Conservation (phyloP, 768 basidiomycete species). For the Paxillus rubicundulus region DNA sequence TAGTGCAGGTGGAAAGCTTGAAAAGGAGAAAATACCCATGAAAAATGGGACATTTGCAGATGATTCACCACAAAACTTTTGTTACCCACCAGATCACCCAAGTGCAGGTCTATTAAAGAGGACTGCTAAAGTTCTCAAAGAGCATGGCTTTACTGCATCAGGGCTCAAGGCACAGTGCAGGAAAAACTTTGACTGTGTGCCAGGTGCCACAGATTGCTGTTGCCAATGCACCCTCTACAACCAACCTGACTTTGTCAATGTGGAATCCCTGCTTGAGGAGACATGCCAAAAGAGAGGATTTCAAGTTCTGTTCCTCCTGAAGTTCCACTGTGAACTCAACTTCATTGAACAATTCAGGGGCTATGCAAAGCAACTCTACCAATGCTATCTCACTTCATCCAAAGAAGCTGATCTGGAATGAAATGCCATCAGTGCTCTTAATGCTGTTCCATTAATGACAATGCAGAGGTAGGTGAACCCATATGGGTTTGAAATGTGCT, state of each 20-base stretch:
- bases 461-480: too few relatives aligned
- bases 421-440: slow-evolving; percentile 31
- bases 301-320: slow-evolving; percentile 22
- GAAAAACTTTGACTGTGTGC: too few relatives aligned
- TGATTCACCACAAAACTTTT: slow-evolving; percentile 19
- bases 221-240: too few relatives aligned
- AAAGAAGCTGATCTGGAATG: slow-evolving; percentile 32
- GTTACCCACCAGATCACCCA: too few relatives aligned
- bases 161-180: too few relatives aligned
- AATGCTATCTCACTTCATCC: slow-evolving; percentile 20
- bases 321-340: slow-evolving; percentile 41
- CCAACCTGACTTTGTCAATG: slow-evolving; percentile 6
- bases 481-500: too few relatives aligned
- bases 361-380: slow-evolving; percentile 33
- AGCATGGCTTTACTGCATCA: too few relatives aligned
- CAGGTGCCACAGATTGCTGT: too few relatives aligned
- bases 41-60: not conserved
- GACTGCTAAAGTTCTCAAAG: too few relatives aligned
- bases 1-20: not conserved
- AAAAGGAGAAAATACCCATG: not conserved
- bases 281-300: too few relatives aligned
- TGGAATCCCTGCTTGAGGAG: too few relatives aligned
- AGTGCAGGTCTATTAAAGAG: too few relatives aligned
- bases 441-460: slow-evolving; percentile 1
- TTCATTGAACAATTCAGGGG: slow-evolving; percentile 39